Conservation (phyloP, 2,329 filamentous ascomycete genomes). For the Colletotrichum liaoningense region DNA sequence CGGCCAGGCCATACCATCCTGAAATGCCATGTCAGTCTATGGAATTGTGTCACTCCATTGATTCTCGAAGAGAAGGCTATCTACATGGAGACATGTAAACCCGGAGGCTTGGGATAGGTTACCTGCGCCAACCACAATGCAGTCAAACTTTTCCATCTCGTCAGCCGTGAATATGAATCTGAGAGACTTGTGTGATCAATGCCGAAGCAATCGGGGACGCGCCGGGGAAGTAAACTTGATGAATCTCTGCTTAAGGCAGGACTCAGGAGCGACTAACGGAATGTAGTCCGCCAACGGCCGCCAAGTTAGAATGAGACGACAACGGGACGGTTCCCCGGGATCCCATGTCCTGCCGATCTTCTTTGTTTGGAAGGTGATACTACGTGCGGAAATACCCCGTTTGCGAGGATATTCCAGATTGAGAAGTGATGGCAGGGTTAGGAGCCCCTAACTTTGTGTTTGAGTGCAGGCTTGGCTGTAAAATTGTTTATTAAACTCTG, state of each 20-base stretch:
- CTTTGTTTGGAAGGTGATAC: slow-evolving; percentile 1
- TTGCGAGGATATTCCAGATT: neutral
- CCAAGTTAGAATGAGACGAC: slow-evolving; percentile 13
- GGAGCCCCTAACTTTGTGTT: neutral
- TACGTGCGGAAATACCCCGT: neutral
- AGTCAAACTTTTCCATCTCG: slow-evolving; percentile 57
- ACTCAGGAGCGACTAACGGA: neutral
- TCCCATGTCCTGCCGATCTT: neutral
- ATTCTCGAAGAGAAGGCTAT: neutral
- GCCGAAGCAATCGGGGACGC: neutral
- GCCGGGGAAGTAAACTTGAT: neutral
- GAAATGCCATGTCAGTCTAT: neutral
- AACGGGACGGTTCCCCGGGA: neutral
- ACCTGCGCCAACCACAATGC: slow-evolving; percentile 65
- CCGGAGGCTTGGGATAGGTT: slow-evolving; percentile 40
- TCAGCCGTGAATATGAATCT: neutral
- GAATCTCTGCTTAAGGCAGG: neutral
- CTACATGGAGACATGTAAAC: neutral
- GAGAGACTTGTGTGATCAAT: neutral
- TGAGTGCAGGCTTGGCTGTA: neutral
- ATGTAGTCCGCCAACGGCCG: neutral
- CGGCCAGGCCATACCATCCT: slow-evolving; percentile 67
- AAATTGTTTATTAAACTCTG: neutral
- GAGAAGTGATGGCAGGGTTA: neutral
- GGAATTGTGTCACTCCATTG: neutral